Evolutionary conservation across 192 early-diverging fungal genomes (phyloP).

Genomic region (Coemansia sp.): DNA sequence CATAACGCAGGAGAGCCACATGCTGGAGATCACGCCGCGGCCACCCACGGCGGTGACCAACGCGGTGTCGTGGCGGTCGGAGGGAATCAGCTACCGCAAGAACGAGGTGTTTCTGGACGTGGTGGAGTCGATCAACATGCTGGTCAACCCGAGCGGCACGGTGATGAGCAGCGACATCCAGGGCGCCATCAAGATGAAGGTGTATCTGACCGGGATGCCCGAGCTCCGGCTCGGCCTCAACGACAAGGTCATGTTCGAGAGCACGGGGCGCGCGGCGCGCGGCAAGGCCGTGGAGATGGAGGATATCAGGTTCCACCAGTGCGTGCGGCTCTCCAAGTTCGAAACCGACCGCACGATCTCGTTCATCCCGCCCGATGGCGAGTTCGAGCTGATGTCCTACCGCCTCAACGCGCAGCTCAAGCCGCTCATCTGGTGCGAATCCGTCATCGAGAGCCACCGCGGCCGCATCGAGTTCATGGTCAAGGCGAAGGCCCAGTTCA

Average conservation of each 20-base stretch:
- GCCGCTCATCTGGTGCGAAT: conserved; percentile 84
- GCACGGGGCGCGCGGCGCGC: conserved; percentile 69
- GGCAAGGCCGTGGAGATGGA: conserved; percentile 90
- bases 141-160: conserved; percentile 65
- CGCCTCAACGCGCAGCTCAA: conserved; percentile 82
- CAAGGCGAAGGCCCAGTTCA: conserved; percentile 97
- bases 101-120: conserved; percentile 80
- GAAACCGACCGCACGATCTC: conserved; percentile 89
- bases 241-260: conserved; percentile 94
- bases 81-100: conserved; percentile 72
- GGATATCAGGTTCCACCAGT: conserved; percentile 90
- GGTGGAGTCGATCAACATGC: conserved; percentile 71
- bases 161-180: conserved; percentile 73
- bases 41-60: conserved; percentile 85
- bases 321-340: conserved; percentile 83
- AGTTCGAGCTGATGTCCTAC: conserved; percentile 92
- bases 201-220: conserved; percentile 84
- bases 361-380: conserved; percentile 88
- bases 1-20: conserved; percentile 97
- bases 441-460: conserved; percentile 81
- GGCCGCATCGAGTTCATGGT: conserved; percentile 96
- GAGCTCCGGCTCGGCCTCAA: conserved; percentile 83
- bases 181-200: conserved; percentile 83
- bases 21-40: conserved; percentile 85
- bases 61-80: conserved; percentile 70